Evolutionary conservation across 805 yeast genomes (phyloP), one percentile per base, ranked within the genome.

Genomic region (Ogataea corticis): DNA sequence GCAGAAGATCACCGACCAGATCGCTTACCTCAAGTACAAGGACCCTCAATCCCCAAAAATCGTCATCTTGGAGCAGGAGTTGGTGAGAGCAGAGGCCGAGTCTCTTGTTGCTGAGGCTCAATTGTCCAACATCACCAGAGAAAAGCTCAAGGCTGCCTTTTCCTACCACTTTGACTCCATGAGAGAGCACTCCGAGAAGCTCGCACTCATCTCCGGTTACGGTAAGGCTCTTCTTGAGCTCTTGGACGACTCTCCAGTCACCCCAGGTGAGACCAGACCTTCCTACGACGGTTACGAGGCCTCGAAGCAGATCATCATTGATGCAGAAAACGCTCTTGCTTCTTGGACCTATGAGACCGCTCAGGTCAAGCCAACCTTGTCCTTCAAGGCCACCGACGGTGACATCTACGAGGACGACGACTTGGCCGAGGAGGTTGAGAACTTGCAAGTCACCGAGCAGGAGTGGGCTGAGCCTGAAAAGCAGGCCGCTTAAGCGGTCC

Each of bases 241-340:
- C 63, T 75, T 87, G 63, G 95, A 87, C 62, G 94, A 86, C 62
- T 72, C 88, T 51, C 87, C 94, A 51, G 92, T 87, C 42, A 85
- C 92, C 48, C 96, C 96, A 48, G 96, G 96, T 75, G 96, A 87
- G 73, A 85, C 92, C 39, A 84, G 94, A 80, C 85, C 91, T 33
- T 85, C 91, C 48, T 86, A 86, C 66, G 95, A 86, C 60, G 95
- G 95, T 57, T 86, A 85, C 67, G 94, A 86, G 68, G 90, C 92
- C 38, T 84, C 92, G 33, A 86, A 85, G 72, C 95, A 86, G 71
- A 86, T 86, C 67, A 85, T 86, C 60, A 82, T 86, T 57, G 95
- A 86, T 62, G 88, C 90, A 54, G 95, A 86, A 71, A 82, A 80
- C 55, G 90, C 94, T 45, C 76, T 86, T 66, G 85, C 87, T 54